Conservation (phyloP, 1,139 yeast genomes). For the Arxiozyma telluris region DNA sequence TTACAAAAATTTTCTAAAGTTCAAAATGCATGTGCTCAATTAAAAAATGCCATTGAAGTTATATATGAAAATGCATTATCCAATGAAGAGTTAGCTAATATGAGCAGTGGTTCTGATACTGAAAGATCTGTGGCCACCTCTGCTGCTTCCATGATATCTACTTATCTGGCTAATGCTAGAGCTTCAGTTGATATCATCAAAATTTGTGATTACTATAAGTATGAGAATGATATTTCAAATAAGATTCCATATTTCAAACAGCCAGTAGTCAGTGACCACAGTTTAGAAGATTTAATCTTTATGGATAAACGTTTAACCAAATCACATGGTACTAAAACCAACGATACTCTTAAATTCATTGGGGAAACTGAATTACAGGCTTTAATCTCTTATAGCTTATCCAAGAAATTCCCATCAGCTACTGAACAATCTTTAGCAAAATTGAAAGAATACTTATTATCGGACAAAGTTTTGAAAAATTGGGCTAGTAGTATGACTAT, state of each 20-base stretch:
- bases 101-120: conserved; percentile 1
- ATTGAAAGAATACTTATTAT: not conserved
- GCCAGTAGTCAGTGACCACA: conserved; percentile 1
- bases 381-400: conserved; percentile 1
- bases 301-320: not conserved
- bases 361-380: conserved; percentile 6
- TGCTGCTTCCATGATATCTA: conserved; percentile 6
- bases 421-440: conserved; percentile 1
- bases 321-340: not conserved
- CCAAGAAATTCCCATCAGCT: conserved; percentile 5
- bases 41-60: conserved; percentile 1
- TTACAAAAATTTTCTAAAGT: conserved; percentile 3
- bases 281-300: not conserved
- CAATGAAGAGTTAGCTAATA: conserved; percentile 4
- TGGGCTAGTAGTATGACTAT: conserved; percentile 1
- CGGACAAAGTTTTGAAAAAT: not conserved
- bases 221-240: not conserved
- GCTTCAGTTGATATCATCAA: conserved; percentile 4
- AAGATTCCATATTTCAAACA: not conserved
- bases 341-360: conserved; percentile 3
- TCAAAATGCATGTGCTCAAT: conserved; percentile 4
- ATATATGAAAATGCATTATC: conserved; percentile 6
- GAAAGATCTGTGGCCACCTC: conserved; percentile 5
- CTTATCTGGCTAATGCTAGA: conserved; percentile 5
- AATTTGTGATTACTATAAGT: conserved; percentile 6